These are phyloP conservation scores for Ogataea degrootiae DNA, from an alignment of 805 yeast species.

Conservation along the genomic window DNA sequence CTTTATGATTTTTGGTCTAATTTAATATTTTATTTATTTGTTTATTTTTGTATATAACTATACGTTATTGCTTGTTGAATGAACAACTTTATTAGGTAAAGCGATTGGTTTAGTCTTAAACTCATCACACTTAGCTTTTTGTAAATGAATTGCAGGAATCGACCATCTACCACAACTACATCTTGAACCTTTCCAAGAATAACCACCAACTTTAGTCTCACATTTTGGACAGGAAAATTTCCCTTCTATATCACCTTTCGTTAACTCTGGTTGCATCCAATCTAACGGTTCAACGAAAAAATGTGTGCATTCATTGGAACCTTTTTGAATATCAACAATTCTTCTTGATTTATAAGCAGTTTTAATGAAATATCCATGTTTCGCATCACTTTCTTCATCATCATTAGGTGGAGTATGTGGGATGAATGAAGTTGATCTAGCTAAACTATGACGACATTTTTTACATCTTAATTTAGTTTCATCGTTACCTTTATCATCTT, in stretches of 20 bases:
- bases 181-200: slow-evolving; percentile 90
- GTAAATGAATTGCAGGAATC: slow-evolving; percentile 83
- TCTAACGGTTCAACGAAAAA: slow-evolving; percentile 80
- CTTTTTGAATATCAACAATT: slow-evolving; percentile 53
- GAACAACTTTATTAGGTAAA: slow-evolving; percentile 2
- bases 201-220: slow-evolving; percentile 79
- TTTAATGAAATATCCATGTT: slow-evolving; percentile 61
- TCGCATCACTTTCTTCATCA: slow-evolving; percentile 51
- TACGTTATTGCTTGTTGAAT: not conserved
- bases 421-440: slow-evolving; percentile 56
- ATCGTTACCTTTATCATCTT: not conserved
- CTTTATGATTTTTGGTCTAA: not conserved
- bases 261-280: slow-evolving; percentile 87
- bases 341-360: slow-evolving; percentile 59
- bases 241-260: slow-evolving; percentile 77
- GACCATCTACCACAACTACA: slow-evolving; percentile 97
- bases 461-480: slow-evolving; percentile 57
- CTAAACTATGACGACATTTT: slow-evolving; percentile 71
- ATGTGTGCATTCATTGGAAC: slow-evolving; percentile 69
- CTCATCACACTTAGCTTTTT: slow-evolving; percentile 75
- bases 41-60: not conserved
- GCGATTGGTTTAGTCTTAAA: slow-evolving; percentile 23
- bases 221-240: slow-evolving; percentile 84
- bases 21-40: not conserved
- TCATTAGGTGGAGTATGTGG: slow-evolving; percentile 60